Evolutionary conservation across 306 rosid genomes (phyloP), one percentile per base, ranked within the genome.

Genomic region (Psophocarpus tetragonolobus): DNA sequence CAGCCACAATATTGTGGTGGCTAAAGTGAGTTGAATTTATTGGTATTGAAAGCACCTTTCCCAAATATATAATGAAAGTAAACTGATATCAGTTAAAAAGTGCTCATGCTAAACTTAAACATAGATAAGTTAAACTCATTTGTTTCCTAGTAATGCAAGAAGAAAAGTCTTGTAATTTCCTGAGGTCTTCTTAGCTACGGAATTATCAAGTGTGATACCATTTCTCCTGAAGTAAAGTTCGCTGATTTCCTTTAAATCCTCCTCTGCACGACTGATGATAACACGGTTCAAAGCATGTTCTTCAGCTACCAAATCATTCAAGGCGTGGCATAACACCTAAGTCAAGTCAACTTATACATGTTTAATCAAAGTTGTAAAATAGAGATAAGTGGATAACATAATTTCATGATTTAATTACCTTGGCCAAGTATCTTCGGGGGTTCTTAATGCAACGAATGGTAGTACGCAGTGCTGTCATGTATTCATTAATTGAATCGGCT

Each of bases 221-320:
- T 86, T 84, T 74, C 90, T 86, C 78, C 77, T 69, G 6, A 42
- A 45, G 68, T 76, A 86, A 24, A 75, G 32, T 12, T 86, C 88
- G 33, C 69, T 80, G 38, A 88, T 77, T 61, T 82, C 87, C 4
- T 73, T 86, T 73, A 88, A 82, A 71, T 88, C 90, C 78, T 73
- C 82, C 61, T 88, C 90, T 32, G 90, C 88, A 15, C 88, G 83
- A 27, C 75, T 86, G 64, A 86, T 75, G 64, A 88, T 85, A 68
- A 88, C 90, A 54, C 92, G 86, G 38, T 78, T 86, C 30, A 88
- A 68, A 79, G 78, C 84, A 24, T 84, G 33, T 8, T 66, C 87
- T 24, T 88, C 85, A 38, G 77, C 71, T 53, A 68, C 78, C 70
- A 73, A 21, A 10, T 74, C 71, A n/a, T 73, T 77, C 76, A 76